phyloP scores from a whole-genome alignment of 2,329 filamentous ascomycete genomes.

The Claviceps sp. region DNA sequence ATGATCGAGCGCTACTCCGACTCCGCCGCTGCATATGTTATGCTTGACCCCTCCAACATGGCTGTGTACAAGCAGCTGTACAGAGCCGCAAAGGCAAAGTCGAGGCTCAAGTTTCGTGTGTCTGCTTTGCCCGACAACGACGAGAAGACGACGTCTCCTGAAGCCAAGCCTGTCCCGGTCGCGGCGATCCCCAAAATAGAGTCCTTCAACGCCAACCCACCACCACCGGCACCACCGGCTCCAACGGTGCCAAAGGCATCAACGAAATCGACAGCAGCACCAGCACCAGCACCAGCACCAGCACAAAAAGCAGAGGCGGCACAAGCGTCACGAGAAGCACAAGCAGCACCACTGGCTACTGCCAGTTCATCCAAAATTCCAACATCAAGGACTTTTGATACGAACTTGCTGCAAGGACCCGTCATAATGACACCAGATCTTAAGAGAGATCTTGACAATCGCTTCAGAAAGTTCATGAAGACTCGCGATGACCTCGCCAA shows the following conservation, averaged over 20 bases:
- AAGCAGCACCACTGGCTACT: constrained; percentile 2
- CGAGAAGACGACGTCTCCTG: constrained; percentile 17
- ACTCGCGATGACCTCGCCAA: constrained; percentile 8
- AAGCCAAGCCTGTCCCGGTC: constrained; percentile 26
- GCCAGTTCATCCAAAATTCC: constrained; percentile 8
- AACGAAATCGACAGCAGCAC: no score
- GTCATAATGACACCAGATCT: constrained; percentile 13
- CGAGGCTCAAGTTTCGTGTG: constrained; percentile 83
- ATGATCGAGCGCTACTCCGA: constrained; percentile 91
- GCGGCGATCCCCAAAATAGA: not conserved
- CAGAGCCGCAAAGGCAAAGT: constrained; percentile 92
- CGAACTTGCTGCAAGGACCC: constrained; percentile 14
- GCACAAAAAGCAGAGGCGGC: no score
- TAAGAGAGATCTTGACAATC: constrained; percentile 15
- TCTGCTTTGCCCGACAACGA: constrained; percentile 29
- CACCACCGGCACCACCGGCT: constrained; percentile 1
- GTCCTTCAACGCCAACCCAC: constrained; percentile 6
- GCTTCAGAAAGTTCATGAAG: constrained; percentile 15
- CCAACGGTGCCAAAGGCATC: no score
- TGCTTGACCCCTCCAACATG: constrained; percentile 62
- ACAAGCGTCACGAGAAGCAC: no score
- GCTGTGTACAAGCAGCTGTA: constrained; percentile 94
- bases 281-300: no score
- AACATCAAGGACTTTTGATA: constrained; percentile 16
- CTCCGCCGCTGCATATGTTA: constrained; percentile 69